Evolutionary conservation across 1,284 basidiomycete species (phyloP), one percentile per base, ranked within the genome.

Genomic region (Cryptococcus jaspeensis): DNA sequence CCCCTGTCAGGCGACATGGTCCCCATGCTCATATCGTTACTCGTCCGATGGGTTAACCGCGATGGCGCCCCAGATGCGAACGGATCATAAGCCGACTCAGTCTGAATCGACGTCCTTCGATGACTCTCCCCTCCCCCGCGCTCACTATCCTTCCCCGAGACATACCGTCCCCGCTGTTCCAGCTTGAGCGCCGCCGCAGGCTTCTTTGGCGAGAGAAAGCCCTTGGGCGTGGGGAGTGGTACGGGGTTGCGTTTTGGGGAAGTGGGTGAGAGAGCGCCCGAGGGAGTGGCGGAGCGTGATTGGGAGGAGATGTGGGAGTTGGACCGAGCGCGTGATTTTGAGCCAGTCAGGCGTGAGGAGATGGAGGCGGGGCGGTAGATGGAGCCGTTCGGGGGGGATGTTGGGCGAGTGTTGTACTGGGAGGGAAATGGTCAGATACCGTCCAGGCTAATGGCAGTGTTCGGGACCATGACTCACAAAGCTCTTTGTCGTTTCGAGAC

Each of bases 191-290:
- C 74, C 0, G 71, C 66, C 13, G 64, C 65, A 0, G 74, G 70
- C 56, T 75, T 75, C 41, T 72, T 73, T 1, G 74, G 74, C 6
- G 65, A 64, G 2, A 74, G 53, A 45, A 75, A 75, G 0, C 66
- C 72, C 22, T 64, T 61, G 16, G 72, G 69, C 0, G 62, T 70
- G 2, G 74, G 74, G n/a, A 75, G 59, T 0, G 73, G 70, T 1
- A 61, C 62, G 8, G 62, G 25, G 9, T 45, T 52, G 1, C 71
- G 63, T 6, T 61, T 45, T 6, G 72, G 68, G 2, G 71, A 72
- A 6, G 57, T 66, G 12, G 64, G 42, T 13, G 54, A 54, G 50
- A n/a, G 45, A 48, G 20, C 36, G 16, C 22, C 18, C 11, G 48
- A 41, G 18, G 54, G 59, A 6, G 53, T 50, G 16, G 60, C 55